Base-by-base conservation (phyloP, 176 grass and related monocot species). In the Canna indica region DNA sequence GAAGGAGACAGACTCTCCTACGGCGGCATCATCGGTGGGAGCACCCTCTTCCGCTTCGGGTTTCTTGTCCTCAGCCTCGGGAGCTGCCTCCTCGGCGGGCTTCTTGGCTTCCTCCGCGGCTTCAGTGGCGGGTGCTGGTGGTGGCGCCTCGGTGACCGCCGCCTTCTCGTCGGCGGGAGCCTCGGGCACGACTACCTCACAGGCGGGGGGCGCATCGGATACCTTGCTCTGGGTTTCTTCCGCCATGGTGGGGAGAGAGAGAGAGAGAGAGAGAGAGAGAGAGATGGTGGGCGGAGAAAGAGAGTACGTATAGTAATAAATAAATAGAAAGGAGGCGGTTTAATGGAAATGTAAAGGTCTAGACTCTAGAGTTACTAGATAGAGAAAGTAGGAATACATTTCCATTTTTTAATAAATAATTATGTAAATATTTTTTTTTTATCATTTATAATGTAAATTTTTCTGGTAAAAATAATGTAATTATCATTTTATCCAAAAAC, bases 31-130 rank as follows among this genome's bases (percentile, higher is more conserved):
- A 73, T 22, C 27, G 44, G 6, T 25, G n/a, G n/a, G n/a, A n/a
- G n/a, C n/a, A n/a, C 24, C 36, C 66, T 14, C n/a, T n/a, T n/a
- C n/a, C n/a, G n/a, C 25, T 30, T 22, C 27, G 15, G 44, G 26
- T 44, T 90, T 90, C 69, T 87, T 99, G 63, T 90, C 86, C 71
- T 93, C 94, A 76, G 88, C 85, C 83, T 90, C 88, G 0, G 84
- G 84, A 1, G 62, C 81, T 4, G 76, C 76, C 2, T 28, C 11
- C 28, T 32, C 58, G 13, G 58, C 6, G 13, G 58, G 3, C 13
- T 30, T 32, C 15, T 14, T 22, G 27, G 62, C 6, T 32, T 0
- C 62, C 17, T 65, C 62, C 6, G 62, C 27, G 13, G 34, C 20
- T 17, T 60, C 58, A 60, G 58, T 25, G 11, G 24, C 58, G 26